Conservation (phyloP, 2,329 filamentous ascomycete genomes). For the Emydomyces testavorans region DNA sequence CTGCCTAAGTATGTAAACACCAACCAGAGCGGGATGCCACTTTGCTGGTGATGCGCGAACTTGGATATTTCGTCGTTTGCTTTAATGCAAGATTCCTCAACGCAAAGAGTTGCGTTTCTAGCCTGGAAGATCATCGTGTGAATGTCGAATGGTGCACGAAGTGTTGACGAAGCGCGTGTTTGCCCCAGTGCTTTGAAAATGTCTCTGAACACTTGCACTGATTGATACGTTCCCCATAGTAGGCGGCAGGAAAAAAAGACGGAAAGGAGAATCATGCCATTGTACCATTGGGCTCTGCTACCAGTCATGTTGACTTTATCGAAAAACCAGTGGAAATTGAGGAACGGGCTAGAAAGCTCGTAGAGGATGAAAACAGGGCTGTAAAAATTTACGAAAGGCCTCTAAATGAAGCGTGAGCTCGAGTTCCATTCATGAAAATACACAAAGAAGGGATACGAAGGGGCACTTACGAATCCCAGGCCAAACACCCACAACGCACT, state of each 20-base stretch:
- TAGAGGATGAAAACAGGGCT: conserved; percentile 55
- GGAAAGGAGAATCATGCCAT: conserved; percentile 47
- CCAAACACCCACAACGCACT: conserved; percentile 50
- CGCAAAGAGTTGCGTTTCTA: conserved; percentile 28
- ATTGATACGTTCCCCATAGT: conserved; percentile 52
- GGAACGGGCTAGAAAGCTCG: conserved; percentile 54
- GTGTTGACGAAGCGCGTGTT: conserved; percentile 25
- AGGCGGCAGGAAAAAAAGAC: conserved; percentile 53
- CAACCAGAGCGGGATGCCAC: conserved; percentile 46
- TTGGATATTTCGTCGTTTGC: conserved; percentile 39
- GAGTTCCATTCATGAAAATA: background rate
- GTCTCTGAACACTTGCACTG: conserved; percentile 48
- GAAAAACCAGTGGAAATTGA: conserved; percentile 60
- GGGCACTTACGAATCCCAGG: conserved; percentile 49
- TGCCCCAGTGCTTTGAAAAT: conserved; percentile 44
- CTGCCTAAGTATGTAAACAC: conserved; percentile 46
- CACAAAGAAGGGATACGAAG: conserved; percentile 9
- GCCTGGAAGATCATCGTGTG: conserved; percentile 27
- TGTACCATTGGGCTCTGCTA: conserved; percentile 49
- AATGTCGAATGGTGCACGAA: conserved; percentile 24
- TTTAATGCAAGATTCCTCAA: conserved; percentile 30
- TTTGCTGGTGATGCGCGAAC: conserved; percentile 33
- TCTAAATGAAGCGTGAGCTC: conserved; percentile 29
- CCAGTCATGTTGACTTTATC: conserved; percentile 57
- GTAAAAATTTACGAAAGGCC: conserved; percentile 56